Evolutionary conservation across 2,329 filamentous ascomycete genomes (phyloP).

Genomic region (Cladosporium halotolerans): DNA sequence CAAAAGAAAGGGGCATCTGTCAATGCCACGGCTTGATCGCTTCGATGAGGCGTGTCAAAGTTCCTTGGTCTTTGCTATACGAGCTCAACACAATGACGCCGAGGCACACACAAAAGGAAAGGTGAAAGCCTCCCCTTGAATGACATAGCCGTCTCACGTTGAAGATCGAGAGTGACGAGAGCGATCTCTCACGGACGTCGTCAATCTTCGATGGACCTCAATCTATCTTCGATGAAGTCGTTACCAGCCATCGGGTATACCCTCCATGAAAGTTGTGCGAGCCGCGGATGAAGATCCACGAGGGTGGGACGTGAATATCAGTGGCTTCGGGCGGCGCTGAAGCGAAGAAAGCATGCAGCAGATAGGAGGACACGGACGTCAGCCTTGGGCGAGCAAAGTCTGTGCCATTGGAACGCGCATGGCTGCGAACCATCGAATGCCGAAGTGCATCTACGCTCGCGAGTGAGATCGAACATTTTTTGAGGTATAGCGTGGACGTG

Average conservation of each 20-base stretch:
- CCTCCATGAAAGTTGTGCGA: neutral
- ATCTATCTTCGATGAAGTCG: slow-evolving; percentile 31
- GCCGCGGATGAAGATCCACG: neutral
- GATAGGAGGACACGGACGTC: neutral
- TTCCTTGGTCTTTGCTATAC: too few species aligned
- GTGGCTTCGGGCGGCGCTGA: neutral
- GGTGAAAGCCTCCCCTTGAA: neutral
- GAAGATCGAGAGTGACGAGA: neutral
- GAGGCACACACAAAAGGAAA: too few species aligned
- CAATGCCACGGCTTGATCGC: too few species aligned
- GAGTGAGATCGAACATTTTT: neutral
- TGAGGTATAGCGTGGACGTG: neutral
- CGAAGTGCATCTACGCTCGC: neutral
- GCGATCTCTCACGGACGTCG: slow-evolving; percentile 3
- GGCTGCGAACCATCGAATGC: neutral
- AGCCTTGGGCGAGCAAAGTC: neutral
- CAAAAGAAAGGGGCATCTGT: too few species aligned
- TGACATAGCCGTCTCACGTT: slow-evolving; percentile 2
- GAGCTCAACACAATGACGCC: too few species aligned
- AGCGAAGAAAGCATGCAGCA: neutral
- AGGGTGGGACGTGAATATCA: neutral
- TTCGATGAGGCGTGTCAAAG: too few species aligned
- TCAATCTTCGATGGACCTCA: slow-evolving; percentile 16
- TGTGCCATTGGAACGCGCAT: neutral
- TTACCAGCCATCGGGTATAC: slow-evolving; percentile 1